Evolutionary conservation across 2,329 filamentous ascomycete species (phyloP).

Genomic region (Monilinia vaccinii-corymbosi): DNA sequence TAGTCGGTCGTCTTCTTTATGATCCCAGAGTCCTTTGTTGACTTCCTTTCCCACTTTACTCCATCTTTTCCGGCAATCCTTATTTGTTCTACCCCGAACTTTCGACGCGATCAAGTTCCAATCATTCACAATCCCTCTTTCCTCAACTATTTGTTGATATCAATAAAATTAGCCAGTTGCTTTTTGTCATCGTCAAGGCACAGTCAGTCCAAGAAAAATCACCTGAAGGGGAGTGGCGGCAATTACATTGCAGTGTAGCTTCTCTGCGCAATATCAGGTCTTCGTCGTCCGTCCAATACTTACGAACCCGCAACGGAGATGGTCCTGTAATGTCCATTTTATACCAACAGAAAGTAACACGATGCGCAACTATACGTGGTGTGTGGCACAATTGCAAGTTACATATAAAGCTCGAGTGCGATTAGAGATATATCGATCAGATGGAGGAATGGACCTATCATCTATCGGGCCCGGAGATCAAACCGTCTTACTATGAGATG

Average conservation of each 20-base stretch:
- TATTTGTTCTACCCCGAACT: slow-evolving; percentile 4
- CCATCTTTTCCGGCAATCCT: slow-evolving; percentile 6
- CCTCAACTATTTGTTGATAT: neutral
- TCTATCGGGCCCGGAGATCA: slow-evolving; percentile 1
- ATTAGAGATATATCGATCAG: slow-evolving; percentile 4
- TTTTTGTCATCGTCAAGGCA: neutral
- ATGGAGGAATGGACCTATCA: slow-evolving; percentile 4
- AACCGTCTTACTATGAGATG: neutral
- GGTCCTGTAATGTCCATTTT: slow-evolving; percentile 1
- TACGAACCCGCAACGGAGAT: slow-evolving; percentile 4
- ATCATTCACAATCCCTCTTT: slow-evolving; percentile 6
- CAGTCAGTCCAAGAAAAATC: neutral
- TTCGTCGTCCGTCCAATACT: slow-evolving; percentile 5
- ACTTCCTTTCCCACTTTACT: slow-evolving; percentile 6
- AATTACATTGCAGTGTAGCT: slow-evolving; percentile 5
- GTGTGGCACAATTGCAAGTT: slow-evolving; percentile 5
- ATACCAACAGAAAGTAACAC: slow-evolving; percentile 1
- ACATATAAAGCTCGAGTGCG: slow-evolving; percentile 2
- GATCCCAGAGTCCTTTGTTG: slow-evolving; percentile 6
- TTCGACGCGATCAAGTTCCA: slow-evolving; percentile 7
- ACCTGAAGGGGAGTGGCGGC: neutral
- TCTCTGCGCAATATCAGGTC: slow-evolving; percentile 5
- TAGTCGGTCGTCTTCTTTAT: neutral
- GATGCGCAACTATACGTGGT: slow-evolving; percentile 6
- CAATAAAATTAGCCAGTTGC: neutral